A percentile compares a stretch with the other conserved stretches of the same genome.
phyloP scores from a whole-genome alignment of 139 green algal genomes.

The Coelastrella sp. region DNA sequence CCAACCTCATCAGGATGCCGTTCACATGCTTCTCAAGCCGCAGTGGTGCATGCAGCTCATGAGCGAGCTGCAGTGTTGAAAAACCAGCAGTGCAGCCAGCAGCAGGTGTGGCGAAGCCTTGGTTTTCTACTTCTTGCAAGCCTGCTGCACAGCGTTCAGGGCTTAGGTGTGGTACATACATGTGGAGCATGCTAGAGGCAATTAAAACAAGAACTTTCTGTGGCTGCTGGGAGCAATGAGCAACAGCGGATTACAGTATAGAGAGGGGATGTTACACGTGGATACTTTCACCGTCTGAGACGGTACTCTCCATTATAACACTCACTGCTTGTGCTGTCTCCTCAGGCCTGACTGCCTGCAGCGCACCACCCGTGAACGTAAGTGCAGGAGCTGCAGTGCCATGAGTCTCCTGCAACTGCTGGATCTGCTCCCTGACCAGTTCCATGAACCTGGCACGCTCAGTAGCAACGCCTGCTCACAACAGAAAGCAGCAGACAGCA shows the following conservation, averaged over 20 bases:
- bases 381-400: constrained; percentile 52
- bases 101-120: background rate
- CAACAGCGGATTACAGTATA: background rate
- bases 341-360: constrained; percentile 34
- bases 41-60: constrained; percentile 38
- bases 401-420: constrained; percentile 51
- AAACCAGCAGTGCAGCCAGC: background rate
- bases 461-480: constrained; percentile 64
- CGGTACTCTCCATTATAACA: background rate
- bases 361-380: constrained; percentile 54
- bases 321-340: constrained; percentile 11
- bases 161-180: too few species aligned
- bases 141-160: background rate
- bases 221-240: background rate
- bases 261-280: too few species aligned
- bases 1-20: constrained; percentile 79
- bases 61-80: background rate
- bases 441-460: constrained; percentile 90
- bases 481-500: constrained; percentile 49
- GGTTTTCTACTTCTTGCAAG: background rate
- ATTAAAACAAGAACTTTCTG: too few species aligned
- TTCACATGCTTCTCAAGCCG: constrained; percentile 68
- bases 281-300: background rate
- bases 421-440: constrained; percentile 84
- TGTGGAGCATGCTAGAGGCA: too few species aligned